Base-by-base conservation (phyloP, 805 yeast species). In the Phaffomyces thermotolerans region DNA sequence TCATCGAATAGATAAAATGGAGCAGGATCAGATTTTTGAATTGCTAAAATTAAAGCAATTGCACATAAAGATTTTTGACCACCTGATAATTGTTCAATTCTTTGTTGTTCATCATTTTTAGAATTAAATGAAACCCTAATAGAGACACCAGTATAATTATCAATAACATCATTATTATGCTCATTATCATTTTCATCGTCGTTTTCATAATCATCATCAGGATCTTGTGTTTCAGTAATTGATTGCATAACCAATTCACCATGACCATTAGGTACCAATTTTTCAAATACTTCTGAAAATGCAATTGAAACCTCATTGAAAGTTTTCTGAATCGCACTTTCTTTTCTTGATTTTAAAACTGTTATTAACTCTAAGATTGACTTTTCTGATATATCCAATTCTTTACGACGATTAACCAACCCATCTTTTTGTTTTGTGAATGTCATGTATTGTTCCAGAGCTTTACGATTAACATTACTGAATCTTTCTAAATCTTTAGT, bases 51-150 rank as follows among this genome's bases (percentile, higher is more conserved):
- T 40, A 93, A 73, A 0, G 98, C 90, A 52, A 93, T 79, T 1
- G 99, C 98, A 69, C 98, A 90, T n/a, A 93, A 68, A 0, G 97
- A 85, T 60, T 91, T 91, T 58, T 93, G 99, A 10, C 99, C 99
- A 34, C 99, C 99, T 1, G 96, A 87, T 15, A 93, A 69, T 59
- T 90, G 97, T 59, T 88, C 95, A 44, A 91, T 82, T 48, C 85
- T 73, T 48, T 83, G 84, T 60, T 87, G 96, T 52, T 89, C 96
- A 57, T 90, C 84, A 24, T 75, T 72, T 57, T 81, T 81, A 9
- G 95, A 83, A 59, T 88, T 91, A 71, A 91, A 91, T 0, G 96
- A 86, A 3, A 90, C 97, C 9, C 82, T 72, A 43, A 93, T 86
- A 0, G 95, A 76, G 4, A 91, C 88, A 22, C 98, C 98, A 10